Evolutionary conservation across 192 early-diverging fungal genomes (phyloP).

Genomic region (Umbelopsis sp.): DNA sequence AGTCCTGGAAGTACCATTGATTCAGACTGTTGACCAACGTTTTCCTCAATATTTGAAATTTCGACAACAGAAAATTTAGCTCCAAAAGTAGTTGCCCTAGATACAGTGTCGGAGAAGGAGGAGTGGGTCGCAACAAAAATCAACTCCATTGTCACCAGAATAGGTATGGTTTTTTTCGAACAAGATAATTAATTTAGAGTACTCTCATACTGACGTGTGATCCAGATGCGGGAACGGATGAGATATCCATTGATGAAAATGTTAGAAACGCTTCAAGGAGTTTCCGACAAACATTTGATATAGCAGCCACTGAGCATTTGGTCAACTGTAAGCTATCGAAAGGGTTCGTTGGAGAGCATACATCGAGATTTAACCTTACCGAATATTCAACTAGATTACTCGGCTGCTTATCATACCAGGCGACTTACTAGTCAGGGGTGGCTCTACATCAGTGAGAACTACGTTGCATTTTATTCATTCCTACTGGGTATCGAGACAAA

Average conservation of each 20-base stretch:
- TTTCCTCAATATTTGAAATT: not conserved
- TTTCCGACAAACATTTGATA: constrained; percentile 86
- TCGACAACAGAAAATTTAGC: constrained; percentile 70
- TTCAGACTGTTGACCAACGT: not conserved
- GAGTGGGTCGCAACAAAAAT: constrained; percentile 92
- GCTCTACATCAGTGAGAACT: constrained; percentile 94
- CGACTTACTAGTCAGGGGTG: constrained; percentile 92
- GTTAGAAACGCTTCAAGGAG: constrained; percentile 84
- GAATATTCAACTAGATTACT: constrained; percentile 64
- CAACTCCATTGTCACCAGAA: constrained; percentile 79
- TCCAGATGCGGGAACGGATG: constrained; percentile 72
- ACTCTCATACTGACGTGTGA: not conserved
- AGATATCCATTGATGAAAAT: constrained; percentile 82
- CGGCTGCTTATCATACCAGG: constrained; percentile 81
- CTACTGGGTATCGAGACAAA: constrained; percentile 93
- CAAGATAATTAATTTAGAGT: not conserved
- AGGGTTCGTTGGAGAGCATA: not conserved
- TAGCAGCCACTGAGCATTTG: constrained; percentile 79
- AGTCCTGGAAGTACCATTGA: not conserved
- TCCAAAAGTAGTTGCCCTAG: constrained; percentile 68
- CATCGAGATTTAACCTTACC: not conserved
- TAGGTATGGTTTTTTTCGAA: constrained; percentile 45
- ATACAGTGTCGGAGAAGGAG: constrained; percentile 78
- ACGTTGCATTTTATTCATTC: constrained; percentile 95
- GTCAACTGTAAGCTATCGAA: constrained; percentile 75